Evolutionary conservation across 2,329 filamentous ascomycete genomes (phyloP).

Genomic region (Ustilaginoidea virens): DNA sequence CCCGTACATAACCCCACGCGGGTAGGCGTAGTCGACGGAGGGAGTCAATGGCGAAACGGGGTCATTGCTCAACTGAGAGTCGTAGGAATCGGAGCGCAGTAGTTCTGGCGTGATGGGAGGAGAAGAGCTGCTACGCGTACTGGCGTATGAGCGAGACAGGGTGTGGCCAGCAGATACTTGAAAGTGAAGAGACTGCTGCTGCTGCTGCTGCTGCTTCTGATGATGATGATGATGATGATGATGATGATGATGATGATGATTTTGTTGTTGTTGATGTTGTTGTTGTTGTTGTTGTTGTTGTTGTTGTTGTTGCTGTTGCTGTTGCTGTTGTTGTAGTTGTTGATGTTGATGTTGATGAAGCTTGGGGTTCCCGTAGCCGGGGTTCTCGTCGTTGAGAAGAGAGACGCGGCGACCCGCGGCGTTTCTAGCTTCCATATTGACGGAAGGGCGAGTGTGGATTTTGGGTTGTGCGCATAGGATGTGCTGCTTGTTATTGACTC

Average conservation of each 20-base stretch:
- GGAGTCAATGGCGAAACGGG: conserved; percentile 41
- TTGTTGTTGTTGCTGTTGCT: conserved; percentile 23
- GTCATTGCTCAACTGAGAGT: conserved; percentile 41
- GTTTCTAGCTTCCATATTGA: conserved; percentile 37
- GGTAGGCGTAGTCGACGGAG: conserved; percentile 26
- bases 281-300: conserved; percentile 10
- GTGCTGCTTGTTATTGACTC: no score
- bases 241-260: no score
- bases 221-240: no score
- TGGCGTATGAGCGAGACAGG: conserved; percentile 18
- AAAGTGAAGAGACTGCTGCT: conserved; percentile 14
- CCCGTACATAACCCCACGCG: conserved; percentile 23
- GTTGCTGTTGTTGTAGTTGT: conserved; percentile 25
- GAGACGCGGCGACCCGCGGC: conserved; percentile 42
- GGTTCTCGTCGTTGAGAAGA: conserved; percentile 39
- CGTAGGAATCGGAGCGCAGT: conserved; percentile 45
- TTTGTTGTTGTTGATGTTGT: conserved; percentile 6
- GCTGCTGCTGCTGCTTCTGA: no score
- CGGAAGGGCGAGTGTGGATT: neutral
- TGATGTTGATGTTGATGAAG: conserved; percentile 10
- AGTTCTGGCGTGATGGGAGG: conserved; percentile 40
- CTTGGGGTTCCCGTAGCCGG: conserved; percentile 5
- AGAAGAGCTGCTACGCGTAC: conserved; percentile 25
- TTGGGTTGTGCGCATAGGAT: neutral
- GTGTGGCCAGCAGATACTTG: conserved; percentile 17